Base-by-base conservation (phyloP, 371 early-diverging fungal species). In the Mortierella sp. region DNA sequence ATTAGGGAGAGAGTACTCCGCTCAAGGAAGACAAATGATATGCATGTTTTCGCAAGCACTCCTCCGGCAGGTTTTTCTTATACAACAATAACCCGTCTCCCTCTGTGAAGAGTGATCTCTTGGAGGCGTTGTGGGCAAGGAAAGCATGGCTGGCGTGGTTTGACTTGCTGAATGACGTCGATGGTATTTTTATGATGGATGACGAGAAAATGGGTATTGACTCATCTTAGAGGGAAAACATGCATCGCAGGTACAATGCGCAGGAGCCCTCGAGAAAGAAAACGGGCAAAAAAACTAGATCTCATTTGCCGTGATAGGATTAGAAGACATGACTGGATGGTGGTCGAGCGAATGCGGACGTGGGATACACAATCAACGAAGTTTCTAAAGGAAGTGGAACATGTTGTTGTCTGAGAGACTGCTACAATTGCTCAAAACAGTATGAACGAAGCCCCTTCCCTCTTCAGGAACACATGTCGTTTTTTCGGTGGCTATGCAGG, bases 31-130 rank as follows among this genome's bases (percentile, higher is more conserved):
- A n/a, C n/a, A n/a, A n/a, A n/a, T n/a, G n/a, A n/a, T n/a, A n/a
- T n/a, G n/a, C n/a, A n/a, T n/a, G n/a, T n/a, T n/a, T n/a, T n/a
- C n/a, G n/a, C n/a, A n/a, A n/a, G n/a, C n/a, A n/a, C n/a, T n/a
- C n/a, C n/a, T n/a, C n/a, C n/a, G n/a, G n/a, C n/a, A 73, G 68
- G 68, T 5, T 45, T 7, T 29, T 30, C 16, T 21, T 67, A 28
- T 73, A 73, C 46, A 52, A 55, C n/a, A 73, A 67, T 26, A 25
- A 21, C 16, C 74, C 74, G 4, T 73, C 74, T 9, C 74, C 74
- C n/a, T 73, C 67, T 48, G 16, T 58, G 4, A 26, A 60, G 11
- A 29, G 52, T 4, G 64, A 73, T 47, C 74, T 73, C 43, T 73
- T 68, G 0, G 74, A 73, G 37, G 11, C 74, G 9, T 73, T 7